Conservation (phyloP, 306 rosid genomes). For the Gastrolobium bilobum region DNA sequence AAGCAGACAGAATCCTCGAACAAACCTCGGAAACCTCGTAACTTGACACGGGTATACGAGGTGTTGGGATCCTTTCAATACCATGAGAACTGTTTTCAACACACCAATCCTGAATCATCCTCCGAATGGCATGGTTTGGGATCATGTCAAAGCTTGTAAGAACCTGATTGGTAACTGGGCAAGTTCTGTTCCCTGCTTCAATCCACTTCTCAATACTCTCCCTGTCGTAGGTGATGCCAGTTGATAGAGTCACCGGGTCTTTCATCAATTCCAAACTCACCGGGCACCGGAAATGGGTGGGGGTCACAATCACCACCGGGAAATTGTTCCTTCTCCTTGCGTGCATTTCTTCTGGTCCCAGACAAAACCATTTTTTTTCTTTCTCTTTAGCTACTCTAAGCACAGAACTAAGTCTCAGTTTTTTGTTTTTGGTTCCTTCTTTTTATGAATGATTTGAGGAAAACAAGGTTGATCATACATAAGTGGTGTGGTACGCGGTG, state of each 20-base stretch:
- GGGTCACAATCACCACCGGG: conserved; percentile 47
- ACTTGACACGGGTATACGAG: conserved; percentile 55
- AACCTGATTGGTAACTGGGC: conserved; percentile 70
- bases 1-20: conserved; percentile 37
- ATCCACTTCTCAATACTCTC: conserved; percentile 78
- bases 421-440: too few species aligned
- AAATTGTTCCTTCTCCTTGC: conserved; percentile 35
- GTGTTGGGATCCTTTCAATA: conserved; percentile 71
- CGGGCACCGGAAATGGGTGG: conserved; percentile 67
- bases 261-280: conserved; percentile 71
- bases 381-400: not conserved
- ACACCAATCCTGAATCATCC: conserved; percentile 80
- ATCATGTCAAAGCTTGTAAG: conserved; percentile 34
- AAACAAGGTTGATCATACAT: too few species aligned
- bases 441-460: too few species aligned
- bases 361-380: conserved; percentile 56
- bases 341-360: conserved; percentile 58
- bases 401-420: too few species aligned
- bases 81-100: conserved; percentile 61
- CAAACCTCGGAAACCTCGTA: conserved; percentile 53
- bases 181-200: conserved; percentile 57
- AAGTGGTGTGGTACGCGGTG: conserved; percentile 22
- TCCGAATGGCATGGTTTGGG: conserved; percentile 49
- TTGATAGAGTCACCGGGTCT: conserved; percentile 69
- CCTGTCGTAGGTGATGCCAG: conserved; percentile 78